Base-by-base conservation (phyloP, 371 early-diverging fungal genomes). In the Nosema granulosis region DNA sequence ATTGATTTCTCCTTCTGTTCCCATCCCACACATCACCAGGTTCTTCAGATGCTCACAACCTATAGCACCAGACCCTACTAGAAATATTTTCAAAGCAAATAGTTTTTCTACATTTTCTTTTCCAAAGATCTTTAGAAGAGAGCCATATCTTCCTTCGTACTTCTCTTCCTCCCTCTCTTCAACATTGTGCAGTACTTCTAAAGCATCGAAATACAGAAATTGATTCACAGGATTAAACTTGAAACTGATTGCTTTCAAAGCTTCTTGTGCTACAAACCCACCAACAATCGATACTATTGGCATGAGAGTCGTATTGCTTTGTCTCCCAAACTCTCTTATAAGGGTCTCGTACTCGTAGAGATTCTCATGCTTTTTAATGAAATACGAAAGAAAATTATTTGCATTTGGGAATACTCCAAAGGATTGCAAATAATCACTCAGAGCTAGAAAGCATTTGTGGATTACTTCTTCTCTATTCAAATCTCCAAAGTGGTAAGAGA, bases 11-110 rank as follows among this genome's bases (percentile, higher is more conserved):
- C 96, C 96, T 16, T 90, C 84, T 9, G 89, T 86, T 29, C 93
- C 96, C 54, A 97, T 85, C 57, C 99, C 99, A 89, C 96, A 92
- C 93, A 97, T 91, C 29, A 93, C 92, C 92, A 95, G 94, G 87
- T 97, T 97, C 88, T 99, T 99, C 62, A 99, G 88, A 93, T 97
- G 95, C 86, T 99, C 99, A 87, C 99, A 99, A 63, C 99, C 99
- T 84, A 99, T 99, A 4, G 99, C 99, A 61, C 99, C 99, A 54
- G 98, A 91, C 62, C 99, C 99, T 38, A 98, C 96, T 38, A 97
- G 86, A 88, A 99, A 98, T 80, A 94, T 89, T 66, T 90, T 89
- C 50, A 89, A 87, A 82, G 93, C 91, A 22, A 90, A 88, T 63
- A 99, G 87, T 82, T 89, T 90, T 61, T 91, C 87, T 82, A 94